These are phyloP conservation scores for Nemania sp. DNA, from an alignment of 2,329 filamentous ascomycete species.

Conservation along the genomic window DNA sequence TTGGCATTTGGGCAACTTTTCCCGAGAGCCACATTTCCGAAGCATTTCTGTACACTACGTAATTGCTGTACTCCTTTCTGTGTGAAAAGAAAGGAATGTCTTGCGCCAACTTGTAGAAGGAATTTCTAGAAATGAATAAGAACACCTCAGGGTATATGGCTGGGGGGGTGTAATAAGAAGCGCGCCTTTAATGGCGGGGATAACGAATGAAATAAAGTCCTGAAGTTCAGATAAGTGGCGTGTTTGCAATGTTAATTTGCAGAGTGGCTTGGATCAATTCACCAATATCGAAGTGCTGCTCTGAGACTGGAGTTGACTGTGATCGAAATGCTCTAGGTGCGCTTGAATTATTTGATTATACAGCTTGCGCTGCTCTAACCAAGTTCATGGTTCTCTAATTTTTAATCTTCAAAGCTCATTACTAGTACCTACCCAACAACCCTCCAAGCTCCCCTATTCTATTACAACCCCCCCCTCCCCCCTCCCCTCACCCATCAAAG, in stretches of 20 bases:
- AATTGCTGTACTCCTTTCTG: not conserved
- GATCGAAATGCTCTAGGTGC: not conserved
- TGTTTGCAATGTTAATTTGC: not conserved
- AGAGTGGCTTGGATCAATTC: not conserved
- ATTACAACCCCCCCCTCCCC: not conserved
- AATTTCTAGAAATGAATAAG: not conserved
- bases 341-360: too few species aligned
- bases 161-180: too few species aligned
- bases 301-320: not conserved
- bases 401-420: too few species aligned
- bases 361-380: too few species aligned
- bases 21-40: too few species aligned
- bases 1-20: too few species aligned
- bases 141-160: too few species aligned
- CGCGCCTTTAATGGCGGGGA: not conserved
- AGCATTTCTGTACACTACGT: too few species aligned
- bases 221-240: not conserved
- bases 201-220: not conserved
- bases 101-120: not conserved
- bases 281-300: too few species aligned
- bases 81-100: not conserved
- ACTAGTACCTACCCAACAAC: not conserved
- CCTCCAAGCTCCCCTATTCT: not conserved
- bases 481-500: not conserved
- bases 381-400: too few species aligned